These are phyloP conservation scores for Pseudocercospora fuligena DNA, from an alignment of 2,329 filamentous ascomycete species.

Conservation along the genomic window DNA sequence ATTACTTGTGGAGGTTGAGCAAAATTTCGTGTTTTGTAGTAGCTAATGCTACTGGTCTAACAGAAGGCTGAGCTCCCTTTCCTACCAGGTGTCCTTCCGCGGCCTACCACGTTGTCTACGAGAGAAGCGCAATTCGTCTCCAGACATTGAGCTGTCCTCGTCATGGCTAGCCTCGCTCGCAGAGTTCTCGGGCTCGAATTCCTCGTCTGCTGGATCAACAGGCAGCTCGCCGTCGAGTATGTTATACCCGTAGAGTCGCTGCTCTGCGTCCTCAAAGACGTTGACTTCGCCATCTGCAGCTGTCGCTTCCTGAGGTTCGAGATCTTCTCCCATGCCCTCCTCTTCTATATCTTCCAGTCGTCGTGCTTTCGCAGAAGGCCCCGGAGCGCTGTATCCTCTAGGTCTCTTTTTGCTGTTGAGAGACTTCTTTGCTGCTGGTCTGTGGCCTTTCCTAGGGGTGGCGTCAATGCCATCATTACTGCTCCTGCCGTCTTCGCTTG, in stretches of 20 bases:
- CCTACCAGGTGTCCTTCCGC: not conserved
- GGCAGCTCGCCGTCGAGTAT: constrained; percentile 4
- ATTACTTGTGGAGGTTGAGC: too few species aligned
- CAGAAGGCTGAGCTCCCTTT: too few species aligned
- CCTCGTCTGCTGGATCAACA: constrained; percentile 18
- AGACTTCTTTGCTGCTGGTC: not conserved
- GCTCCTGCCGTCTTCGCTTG: constrained; percentile 21
- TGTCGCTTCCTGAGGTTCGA: not conserved
- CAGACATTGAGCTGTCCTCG: not conserved
- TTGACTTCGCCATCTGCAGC: too few species aligned
- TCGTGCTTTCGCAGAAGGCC: not conserved
- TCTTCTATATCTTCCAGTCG: not conserved
- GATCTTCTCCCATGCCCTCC: not conserved
- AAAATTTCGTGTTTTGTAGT: not conserved
- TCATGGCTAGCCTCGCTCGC: not conserved
- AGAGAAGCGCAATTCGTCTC: not conserved
- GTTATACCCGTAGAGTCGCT: constrained; percentile 4
- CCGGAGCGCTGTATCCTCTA: not conserved
- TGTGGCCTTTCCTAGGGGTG: not conserved
- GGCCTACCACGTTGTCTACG: not conserved
- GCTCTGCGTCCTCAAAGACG: not conserved
- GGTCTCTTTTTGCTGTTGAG: not conserved
- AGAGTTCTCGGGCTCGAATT: constrained; percentile 23
- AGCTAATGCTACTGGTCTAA: not conserved
- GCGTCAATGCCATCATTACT: not conserved